A percentile compares a stretch with the other conserved stretches of the same genome.
Evolutionary conservation across 441 rosid species (phyloP).

Genomic region (Omphalea diandra): DNA sequence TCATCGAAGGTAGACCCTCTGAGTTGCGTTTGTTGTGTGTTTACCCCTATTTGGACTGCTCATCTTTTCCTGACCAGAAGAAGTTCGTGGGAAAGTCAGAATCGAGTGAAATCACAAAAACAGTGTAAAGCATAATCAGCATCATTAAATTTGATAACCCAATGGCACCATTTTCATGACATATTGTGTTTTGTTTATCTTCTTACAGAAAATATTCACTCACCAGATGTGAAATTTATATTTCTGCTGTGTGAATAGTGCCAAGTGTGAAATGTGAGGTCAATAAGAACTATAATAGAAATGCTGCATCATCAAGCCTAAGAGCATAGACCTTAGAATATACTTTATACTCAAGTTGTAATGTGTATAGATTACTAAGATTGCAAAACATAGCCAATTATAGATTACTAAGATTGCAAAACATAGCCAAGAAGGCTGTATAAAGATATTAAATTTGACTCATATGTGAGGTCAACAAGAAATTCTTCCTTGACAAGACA

Average conservation of each 20-base stretch:
- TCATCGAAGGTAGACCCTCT: conserved; percentile 27
- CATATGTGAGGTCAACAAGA: not conserved
- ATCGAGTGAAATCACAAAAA: not conserved
- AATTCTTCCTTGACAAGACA: too few relatives aligned
- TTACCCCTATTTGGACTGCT: conserved; percentile 18
- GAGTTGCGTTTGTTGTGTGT: conserved; percentile 8
- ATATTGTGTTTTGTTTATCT: too few relatives aligned
- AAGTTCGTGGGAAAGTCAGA: conserved; percentile 11
- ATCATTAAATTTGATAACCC: not conserved
- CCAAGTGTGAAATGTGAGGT: too few relatives aligned
- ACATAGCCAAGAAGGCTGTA: not conserved
- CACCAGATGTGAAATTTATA: not conserved
- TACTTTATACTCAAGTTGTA: too few relatives aligned
- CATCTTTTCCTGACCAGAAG: conserved; percentile 29
- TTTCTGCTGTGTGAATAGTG: too few relatives aligned
- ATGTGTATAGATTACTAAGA: not conserved
- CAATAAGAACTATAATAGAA: too few relatives aligned
- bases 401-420: too few relatives aligned
- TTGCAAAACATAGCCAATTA: too few relatives aligned
- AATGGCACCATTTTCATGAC: not conserved
- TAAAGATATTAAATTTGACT: too few relatives aligned
- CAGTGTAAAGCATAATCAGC: not conserved
- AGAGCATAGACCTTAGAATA: too few relatives aligned
- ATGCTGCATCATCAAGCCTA: too few relatives aligned
- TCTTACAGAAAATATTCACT: not conserved